Evolutionary conservation across 129 eudicot species (phyloP).

Genomic region (Artemisia argyi): DNA sequence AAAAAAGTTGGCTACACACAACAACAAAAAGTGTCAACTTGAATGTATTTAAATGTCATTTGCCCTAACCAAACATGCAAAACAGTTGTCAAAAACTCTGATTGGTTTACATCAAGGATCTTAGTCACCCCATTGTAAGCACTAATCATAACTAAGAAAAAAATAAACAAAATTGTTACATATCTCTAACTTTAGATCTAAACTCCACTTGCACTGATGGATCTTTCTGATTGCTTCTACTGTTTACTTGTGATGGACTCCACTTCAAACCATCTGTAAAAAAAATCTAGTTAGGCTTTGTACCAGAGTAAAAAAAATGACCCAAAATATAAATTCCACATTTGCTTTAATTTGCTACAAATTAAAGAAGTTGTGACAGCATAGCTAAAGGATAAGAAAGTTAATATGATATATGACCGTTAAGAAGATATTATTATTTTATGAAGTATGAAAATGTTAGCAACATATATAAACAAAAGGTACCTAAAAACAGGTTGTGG

Average conservation of each 20-base stretch:
- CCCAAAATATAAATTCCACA: not conserved
- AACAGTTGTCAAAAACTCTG: slow-evolving; percentile 18
- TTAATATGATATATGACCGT: not conserved
- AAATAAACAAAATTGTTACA: slow-evolving; percentile 28
- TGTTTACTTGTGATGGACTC: slow-evolving; percentile 32
- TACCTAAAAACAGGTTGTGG: slow-evolving; percentile 71
- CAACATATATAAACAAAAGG: not conserved
- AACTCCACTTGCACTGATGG: slow-evolving; percentile 34
- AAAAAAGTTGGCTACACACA: too few relatives aligned
- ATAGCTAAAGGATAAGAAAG: not conserved
- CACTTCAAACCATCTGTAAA: slow-evolving; percentile 63
- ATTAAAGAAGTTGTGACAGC: not conserved
- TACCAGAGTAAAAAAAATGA: slow-evolving; percentile 4
- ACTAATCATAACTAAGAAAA: slow-evolving; percentile 42
- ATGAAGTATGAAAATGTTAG: not conserved
- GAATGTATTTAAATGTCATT: too few relatives aligned
- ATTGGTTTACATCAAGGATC: slow-evolving; percentile 28
- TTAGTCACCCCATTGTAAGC: slow-evolving; percentile 28
- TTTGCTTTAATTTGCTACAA: too few relatives aligned
- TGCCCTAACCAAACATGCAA: slow-evolving; percentile 28
- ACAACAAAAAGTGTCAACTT: too few relatives aligned
- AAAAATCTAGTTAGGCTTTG: slow-evolving; percentile 21
- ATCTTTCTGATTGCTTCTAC: slow-evolving; percentile 28
- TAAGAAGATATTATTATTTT: not conserved
- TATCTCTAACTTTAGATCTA: slow-evolving; percentile 38